phyloP scores from a whole-genome alignment of 2,329 filamentous ascomycete genomes.

The Xylaria sp. region DNA sequence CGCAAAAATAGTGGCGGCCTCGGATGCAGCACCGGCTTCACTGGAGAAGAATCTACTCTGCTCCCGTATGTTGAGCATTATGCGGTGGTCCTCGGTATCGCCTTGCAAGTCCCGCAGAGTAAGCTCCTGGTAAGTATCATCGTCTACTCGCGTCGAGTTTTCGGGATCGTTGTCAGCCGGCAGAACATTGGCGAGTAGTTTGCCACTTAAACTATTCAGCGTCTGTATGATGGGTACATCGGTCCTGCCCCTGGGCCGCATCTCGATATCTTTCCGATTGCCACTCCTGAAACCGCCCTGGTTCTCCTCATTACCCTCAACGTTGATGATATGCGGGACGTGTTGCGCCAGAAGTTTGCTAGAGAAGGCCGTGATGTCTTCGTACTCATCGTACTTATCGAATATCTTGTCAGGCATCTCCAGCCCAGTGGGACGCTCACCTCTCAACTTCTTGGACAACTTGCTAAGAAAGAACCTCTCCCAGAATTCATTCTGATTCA shows the following conservation, averaged over 20 bases:
- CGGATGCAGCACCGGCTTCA: slow-evolving; percentile 59
- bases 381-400: slow-evolving; percentile 83
- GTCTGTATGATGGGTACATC: slow-evolving; percentile 91
- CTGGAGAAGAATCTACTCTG: slow-evolving; percentile 83
- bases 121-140: slow-evolving; percentile 78
- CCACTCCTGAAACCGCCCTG: slow-evolving; percentile 83
- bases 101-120: slow-evolving; percentile 82
- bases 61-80: slow-evolving; percentile 88
- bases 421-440: slow-evolving; percentile 82
- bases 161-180: slow-evolving; percentile 78
- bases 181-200: slow-evolving; percentile 88
- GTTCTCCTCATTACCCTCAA: slow-evolving; percentile 95
- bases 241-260: slow-evolving; percentile 75
- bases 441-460: slow-evolving; percentile 89
- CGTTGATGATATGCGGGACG: slow-evolving; percentile 88
- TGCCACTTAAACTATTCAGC: slow-evolving; percentile 90
- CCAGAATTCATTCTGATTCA: slow-evolving; percentile 88
- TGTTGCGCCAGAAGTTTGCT: slow-evolving; percentile 68
- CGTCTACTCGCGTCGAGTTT: slow-evolving; percentile 71
- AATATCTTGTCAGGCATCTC: slow-evolving; percentile 82
- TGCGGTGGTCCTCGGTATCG: slow-evolving; percentile 76
- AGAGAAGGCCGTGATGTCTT: slow-evolving; percentile 66
- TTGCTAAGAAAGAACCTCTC: slow-evolving; percentile 91
- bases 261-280: slow-evolving; percentile 88
- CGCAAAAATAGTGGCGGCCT: slow-evolving; percentile 65